A percentile compares a stretch with the other conserved stretches of the same genome.
phyloP scores from a whole-genome alignment of 2,329 filamentous ascomycete genomes.

The Sporothrix luriei region DNA sequence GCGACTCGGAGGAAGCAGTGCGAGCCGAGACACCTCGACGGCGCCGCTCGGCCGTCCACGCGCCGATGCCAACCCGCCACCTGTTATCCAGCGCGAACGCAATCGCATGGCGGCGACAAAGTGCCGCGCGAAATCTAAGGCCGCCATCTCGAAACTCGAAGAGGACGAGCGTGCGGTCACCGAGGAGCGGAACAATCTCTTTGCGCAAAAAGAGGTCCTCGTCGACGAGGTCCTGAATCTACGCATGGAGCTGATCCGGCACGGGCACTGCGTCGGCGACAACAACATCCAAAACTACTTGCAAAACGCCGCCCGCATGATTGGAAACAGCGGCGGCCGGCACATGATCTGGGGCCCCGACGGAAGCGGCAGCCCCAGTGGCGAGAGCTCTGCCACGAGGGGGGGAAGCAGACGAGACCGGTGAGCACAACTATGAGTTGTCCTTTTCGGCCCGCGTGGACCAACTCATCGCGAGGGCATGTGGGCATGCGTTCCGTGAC shows the following conservation, averaged over 20 bases:
- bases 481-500: background rate
- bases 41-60: background rate
- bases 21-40: background rate
- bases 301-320: slow-evolving; percentile 35
- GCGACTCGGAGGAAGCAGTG: slow-evolving; percentile 1
- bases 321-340: slow-evolving; percentile 32
- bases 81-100: slow-evolving; percentile 34
- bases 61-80: background rate
- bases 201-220: slow-evolving; percentile 36
- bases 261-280: slow-evolving; percentile 39
- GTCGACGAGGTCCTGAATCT: slow-evolving; percentile 41
- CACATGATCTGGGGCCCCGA: slow-evolving; percentile 33
- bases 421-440: no score
- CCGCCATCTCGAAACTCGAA: slow-evolving; percentile 38
- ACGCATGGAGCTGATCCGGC: slow-evolving; percentile 41
- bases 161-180: slow-evolving; percentile 36
- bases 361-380: slow-evolving; percentile 26
- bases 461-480: no score
- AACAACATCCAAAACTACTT: slow-evolving; percentile 41
- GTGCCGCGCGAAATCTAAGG: slow-evolving; percentile 42
- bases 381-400: background rate
- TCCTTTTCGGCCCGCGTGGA: no score
- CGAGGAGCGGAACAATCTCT: slow-evolving; percentile 35
- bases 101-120: slow-evolving; percentile 42
- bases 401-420: background rate